Evolutionary conservation across 2,329 filamentous ascomycete species (phyloP).

Genomic region (Trichoderma koningiopsis): DNA sequence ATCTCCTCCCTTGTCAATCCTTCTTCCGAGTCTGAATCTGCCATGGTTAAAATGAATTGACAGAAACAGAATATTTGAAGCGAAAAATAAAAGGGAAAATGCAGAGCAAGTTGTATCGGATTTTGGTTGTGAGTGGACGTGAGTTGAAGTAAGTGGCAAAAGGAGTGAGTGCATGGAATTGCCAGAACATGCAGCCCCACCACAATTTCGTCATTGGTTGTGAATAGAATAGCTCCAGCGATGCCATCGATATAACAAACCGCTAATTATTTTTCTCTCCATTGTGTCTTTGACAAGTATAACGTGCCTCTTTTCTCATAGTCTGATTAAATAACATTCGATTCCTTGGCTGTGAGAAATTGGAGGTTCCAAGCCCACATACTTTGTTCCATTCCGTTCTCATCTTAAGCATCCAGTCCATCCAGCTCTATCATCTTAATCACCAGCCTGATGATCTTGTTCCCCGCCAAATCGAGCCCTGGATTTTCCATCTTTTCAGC

Average conservation of each 20-base stretch:
- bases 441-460: slow-evolving; percentile 75
- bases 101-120: not conserved
- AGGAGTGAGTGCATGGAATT: not conserved
- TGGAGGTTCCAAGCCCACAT: not conserved
- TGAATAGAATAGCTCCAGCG: not conserved
- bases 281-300: not conserved
- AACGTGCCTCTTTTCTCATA: not conserved
- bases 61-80: not conserved
- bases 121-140: not conserved
- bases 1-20: slow-evolving; percentile 49
- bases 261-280: too few species aligned
- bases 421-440: slow-evolving; percentile 84
- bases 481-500: slow-evolving; percentile 80
- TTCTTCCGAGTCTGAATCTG: slow-evolving; percentile 41
- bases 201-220: not conserved
- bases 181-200: slow-evolving; percentile 17
- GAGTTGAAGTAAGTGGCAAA: not conserved
- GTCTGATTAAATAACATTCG: not conserved
- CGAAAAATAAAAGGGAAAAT: not conserved
- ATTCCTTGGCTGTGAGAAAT: not conserved
- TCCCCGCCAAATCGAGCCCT: slow-evolving; percentile 56
- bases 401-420: slow-evolving; percentile 69
- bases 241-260: not conserved
- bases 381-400: not conserved
- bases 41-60: not conserved